Evolutionary conservation across 768 basidiomycete species (phyloP), one percentile per base, ranked within the genome.

Genomic region (Favolaschia claudopus): DNA sequence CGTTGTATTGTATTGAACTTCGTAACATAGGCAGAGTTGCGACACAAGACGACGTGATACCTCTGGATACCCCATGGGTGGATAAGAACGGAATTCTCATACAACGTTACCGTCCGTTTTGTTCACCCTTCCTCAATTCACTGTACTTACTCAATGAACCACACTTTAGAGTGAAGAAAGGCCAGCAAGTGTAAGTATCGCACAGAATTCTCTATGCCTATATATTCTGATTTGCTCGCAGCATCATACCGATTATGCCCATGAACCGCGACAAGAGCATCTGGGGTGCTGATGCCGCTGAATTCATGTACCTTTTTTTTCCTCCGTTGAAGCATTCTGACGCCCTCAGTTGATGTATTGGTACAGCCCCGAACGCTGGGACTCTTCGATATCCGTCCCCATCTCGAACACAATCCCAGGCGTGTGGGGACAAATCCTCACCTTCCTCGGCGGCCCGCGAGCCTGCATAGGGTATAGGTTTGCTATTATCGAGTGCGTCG

Each of bases 321-420:
- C 7, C 0, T 37, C 3, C 20, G 3, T 9, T 38, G 7, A 12
- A 22, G 22, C 43, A n/a, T n/a, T 44, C 27, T 15, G 10, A 25
- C 2, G 6, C 1, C 28, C 8, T 5, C 28, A 22, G 13, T n/a
- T 24, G 6, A 39, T 22, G 7, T 20, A 29, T 28, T 44, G 19
- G 27, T 34, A 12, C 61, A 82, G 80, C 37, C 82, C 82, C 0
- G 80, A 83, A 50, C 74, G 82, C 0, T 83, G 82, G 82, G 53
- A 62, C 6, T 40, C 69, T 7, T 25, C 47, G 27, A 27, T 31
- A 75, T 76, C 0, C 70, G 0, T 69, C 43, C 43, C 13, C 8
- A 55, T 63, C 2, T 66, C 63, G 7, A 58, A 64, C 0, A 54
- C 59, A 7, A 62, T 82, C 22, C 82, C 82, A 12, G 77, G 80